Evolutionary conservation across 305 asterid genomes (phyloP).

Genomic region (Withania somnifera): DNA sequence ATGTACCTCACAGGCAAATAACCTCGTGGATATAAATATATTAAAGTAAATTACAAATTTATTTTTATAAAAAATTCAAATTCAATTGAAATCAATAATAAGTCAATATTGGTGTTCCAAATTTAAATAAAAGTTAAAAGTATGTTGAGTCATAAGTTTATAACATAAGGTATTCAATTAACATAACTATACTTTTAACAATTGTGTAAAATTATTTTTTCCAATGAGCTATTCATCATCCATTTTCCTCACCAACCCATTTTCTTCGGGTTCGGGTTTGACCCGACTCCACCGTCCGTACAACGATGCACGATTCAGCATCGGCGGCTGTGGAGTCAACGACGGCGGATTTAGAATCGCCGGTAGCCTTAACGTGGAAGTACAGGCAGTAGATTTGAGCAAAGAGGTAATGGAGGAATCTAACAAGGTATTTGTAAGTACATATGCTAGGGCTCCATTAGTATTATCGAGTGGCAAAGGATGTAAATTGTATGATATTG

Average conservation of each 20-base stretch:
- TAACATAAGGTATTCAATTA: too few relatives aligned
- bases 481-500: conserved; percentile 68
- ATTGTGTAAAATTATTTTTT: not conserved
- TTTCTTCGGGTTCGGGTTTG: conserved; percentile 5
- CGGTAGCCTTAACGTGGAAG: conserved; percentile 44
- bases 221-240: conserved; percentile 28
- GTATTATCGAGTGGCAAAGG: conserved; percentile 73
- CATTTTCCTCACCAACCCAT: conserved; percentile 19
- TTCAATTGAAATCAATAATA: too few relatives aligned
- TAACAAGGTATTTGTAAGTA: conserved; percentile 57
- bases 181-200: too few relatives aligned
- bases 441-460: conserved; percentile 70
- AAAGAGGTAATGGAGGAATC: conserved; percentile 62
- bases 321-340: not conserved
- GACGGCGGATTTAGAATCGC: not conserved
- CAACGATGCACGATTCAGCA: not conserved
- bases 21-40: too few relatives aligned
- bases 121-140: too few relatives aligned
- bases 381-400: conserved; percentile 26
- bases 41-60: too few relatives aligned
- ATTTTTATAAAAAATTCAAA: too few relatives aligned
- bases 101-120: too few relatives aligned
- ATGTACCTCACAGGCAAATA: too few relatives aligned
- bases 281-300: conserved; percentile 20
- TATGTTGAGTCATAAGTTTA: too few relatives aligned